Evolutionary conservation across 805 yeast genomes (phyloP).

Genomic region (Candida nanaspora): DNA sequence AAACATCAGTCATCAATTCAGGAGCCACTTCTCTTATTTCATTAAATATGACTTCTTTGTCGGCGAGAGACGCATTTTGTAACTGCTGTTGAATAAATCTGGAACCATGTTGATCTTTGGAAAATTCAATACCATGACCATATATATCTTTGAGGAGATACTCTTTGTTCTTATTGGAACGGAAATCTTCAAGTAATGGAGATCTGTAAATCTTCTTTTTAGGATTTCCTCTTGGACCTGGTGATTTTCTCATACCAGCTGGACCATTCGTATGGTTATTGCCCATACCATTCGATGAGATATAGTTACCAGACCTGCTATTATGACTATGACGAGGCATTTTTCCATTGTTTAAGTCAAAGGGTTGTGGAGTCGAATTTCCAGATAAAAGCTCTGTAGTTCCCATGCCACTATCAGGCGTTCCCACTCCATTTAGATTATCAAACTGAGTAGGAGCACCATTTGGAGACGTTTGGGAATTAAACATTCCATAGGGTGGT

Average conservation of each 20-base stretch:
- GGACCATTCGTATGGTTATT: neutral
- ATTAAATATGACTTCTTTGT: slow-evolving; percentile 71
- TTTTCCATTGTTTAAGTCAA: neutral
- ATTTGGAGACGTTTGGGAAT: slow-evolving; percentile 15
- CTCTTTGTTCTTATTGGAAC: slow-evolving; percentile 54
- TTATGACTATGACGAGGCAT: neutral
- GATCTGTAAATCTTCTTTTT: slow-evolving; percentile 56
- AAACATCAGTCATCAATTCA: slow-evolving; percentile 89
- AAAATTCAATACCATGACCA: slow-evolving; percentile 85
- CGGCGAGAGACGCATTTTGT: slow-evolving; percentile 56
- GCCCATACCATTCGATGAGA: too few relatives aligned
- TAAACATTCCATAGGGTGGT: slow-evolving; percentile 10
- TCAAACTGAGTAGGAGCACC: too few relatives aligned
- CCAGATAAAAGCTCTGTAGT: neutral
- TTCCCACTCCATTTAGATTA: too few relatives aligned
- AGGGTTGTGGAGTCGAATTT: neutral
- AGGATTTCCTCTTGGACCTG: slow-evolving; percentile 16
- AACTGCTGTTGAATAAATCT: slow-evolving; percentile 90
- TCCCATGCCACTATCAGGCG: neutral
- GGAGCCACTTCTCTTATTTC: slow-evolving; percentile 72
- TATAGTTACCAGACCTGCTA: neutral
- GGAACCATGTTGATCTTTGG: slow-evolving; percentile 96
- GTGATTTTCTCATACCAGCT: neutral
- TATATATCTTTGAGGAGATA: slow-evolving; percentile 66
- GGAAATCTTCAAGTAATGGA: slow-evolving; percentile 78